A percentile compares a stretch with the other conserved stretches of the same genome.
Evolutionary conservation across 164 flowering plant genomes (phyloP).

Genomic region (Euptelea pleiosperma): DNA sequence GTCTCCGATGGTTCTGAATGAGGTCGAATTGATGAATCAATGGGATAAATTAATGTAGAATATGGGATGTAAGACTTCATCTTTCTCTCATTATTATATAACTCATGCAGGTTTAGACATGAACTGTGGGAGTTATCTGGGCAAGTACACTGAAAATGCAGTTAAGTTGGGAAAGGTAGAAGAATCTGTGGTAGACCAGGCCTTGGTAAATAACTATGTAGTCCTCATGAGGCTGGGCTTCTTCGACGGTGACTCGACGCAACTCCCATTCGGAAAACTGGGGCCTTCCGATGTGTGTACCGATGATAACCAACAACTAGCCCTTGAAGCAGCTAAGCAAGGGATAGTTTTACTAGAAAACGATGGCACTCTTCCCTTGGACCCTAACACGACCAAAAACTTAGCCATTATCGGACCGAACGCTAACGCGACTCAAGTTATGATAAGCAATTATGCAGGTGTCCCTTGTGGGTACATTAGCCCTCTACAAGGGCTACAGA

Average conservation of each 20-base stretch:
- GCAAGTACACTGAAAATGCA: slow-evolving; percentile 44
- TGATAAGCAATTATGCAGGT: slow-evolving; percentile 75
- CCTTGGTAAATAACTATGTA: slow-evolving; percentile 43
- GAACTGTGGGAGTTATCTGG: slow-evolving; percentile 54
- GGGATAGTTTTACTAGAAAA: slow-evolving; percentile 68
- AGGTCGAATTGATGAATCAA: too few relatives aligned
- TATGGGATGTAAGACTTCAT: too few relatives aligned
- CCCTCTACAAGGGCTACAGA: slow-evolving; percentile 50
- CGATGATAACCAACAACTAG: slow-evolving; percentile 33
- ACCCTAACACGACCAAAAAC: slow-evolving; percentile 15
- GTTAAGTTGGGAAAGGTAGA: slow-evolving; percentile 40
- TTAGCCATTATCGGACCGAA: slow-evolving; percentile 68
- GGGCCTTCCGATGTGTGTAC: slow-evolving; percentile 57
- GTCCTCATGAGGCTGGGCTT: slow-evolving; percentile 73
- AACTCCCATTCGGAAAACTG: slow-evolving; percentile 48
- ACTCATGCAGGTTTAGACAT: slow-evolving; percentile 51
- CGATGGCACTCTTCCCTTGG: slow-evolving; percentile 44
- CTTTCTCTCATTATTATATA: too few relatives aligned
- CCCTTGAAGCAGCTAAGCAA: slow-evolving; percentile 67
- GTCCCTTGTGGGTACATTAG: slow-evolving; percentile 52
- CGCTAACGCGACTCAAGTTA: slow-evolving; percentile 44
- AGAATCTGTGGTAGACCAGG: slow-evolving; percentile 40
- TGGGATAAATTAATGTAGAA: too few relatives aligned
- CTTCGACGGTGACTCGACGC: slow-evolving; percentile 56
- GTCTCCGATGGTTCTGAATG: too few relatives aligned